Percentiles rank a stretch among this genome's conserved stretches.
These are phyloP conservation scores for Stagonosporopsis chrysanthemi DNA, from an alignment of 2,329 filamentous ascomycete genomes.

Conservation along the genomic window DNA sequence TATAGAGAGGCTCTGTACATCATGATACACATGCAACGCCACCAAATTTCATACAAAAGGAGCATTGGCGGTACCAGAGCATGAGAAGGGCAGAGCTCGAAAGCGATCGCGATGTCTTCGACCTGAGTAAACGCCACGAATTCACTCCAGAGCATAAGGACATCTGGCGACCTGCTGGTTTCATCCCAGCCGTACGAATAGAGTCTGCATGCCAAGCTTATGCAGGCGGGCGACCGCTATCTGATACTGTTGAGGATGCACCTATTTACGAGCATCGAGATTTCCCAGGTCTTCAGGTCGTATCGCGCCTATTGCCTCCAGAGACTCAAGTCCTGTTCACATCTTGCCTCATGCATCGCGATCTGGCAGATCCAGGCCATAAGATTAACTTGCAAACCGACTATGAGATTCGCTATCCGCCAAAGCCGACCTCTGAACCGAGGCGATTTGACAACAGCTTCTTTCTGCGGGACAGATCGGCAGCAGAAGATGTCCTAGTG, in stretches of 20 bases:
- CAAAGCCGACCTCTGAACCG: conserved; percentile 45
- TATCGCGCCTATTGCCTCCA: conserved; percentile 78
- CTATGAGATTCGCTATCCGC: conserved; percentile 71
- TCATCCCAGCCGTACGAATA: conserved; percentile 39
- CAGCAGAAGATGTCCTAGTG: conserved; percentile 31
- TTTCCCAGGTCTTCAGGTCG: conserved; percentile 70
- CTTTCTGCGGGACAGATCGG: conserved; percentile 43
- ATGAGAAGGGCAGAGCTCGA: conserved; percentile 61
- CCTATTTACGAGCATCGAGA: conserved; percentile 48
- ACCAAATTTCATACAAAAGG: conserved; percentile 45
- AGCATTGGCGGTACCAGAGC: conserved; percentile 64
- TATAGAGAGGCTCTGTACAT: conserved; percentile 38
- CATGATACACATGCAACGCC: conserved; percentile 49
- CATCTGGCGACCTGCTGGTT: conserved; percentile 38
- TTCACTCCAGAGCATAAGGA: conserved; percentile 47
- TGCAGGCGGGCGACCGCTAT: conserved; percentile 36
- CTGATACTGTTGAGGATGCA: conserved; percentile 32
- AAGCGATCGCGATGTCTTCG: conserved; percentile 55
- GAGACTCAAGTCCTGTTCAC: conserved; percentile 74
- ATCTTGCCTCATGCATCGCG: conserved; percentile 76
- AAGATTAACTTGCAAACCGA: conserved; percentile 88
- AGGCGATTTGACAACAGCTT: conserved; percentile 42
- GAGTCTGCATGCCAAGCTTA: conserved; percentile 43
- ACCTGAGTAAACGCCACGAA: conserved; percentile 42
- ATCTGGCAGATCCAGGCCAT: conserved; percentile 76